These are phyloP conservation scores for Euryodendron excelsum DNA, from an alignment of 148 eudicot genomes.

Conservation along the genomic window DNA sequence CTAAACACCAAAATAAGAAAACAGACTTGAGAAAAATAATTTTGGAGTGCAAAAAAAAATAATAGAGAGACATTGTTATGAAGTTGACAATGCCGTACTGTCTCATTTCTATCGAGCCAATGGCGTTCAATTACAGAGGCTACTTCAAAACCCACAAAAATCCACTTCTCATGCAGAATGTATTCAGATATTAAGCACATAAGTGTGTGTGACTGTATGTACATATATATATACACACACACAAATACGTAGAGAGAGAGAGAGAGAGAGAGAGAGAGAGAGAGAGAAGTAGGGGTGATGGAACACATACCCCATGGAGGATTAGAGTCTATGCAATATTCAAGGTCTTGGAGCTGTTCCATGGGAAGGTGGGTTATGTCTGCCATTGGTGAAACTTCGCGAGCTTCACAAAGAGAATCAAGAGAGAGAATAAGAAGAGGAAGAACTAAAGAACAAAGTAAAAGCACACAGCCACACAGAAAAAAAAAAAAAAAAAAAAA, in stretches of 20 bases:
- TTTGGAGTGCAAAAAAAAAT: neutral
- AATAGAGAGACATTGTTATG: neutral
- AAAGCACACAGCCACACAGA: neutral
- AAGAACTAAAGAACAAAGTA: slow-evolving; percentile 27
- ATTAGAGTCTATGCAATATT: slow-evolving; percentile 97
- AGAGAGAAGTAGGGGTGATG: slow-evolving; percentile 5
- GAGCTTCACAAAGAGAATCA: slow-evolving; percentile 21
- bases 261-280: neutral
- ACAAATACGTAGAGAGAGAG: neutral
- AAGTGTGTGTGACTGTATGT: neutral
- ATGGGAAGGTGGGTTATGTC: slow-evolving; percentile 86
- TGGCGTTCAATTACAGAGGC: neutral
- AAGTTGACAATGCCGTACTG: neutral
- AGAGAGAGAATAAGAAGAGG: slow-evolving; percentile 13
- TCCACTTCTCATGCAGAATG: slow-evolving; percentile 14
- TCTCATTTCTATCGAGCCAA: neutral
- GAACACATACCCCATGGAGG: slow-evolving; percentile 85
- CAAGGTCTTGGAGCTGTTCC: slow-evolving; percentile 99
- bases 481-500: slow-evolving; percentile 4
- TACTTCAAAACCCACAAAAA: neutral
- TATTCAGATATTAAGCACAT: neutral
- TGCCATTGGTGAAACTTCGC: slow-evolving; percentile 56
- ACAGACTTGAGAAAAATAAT: neutral
- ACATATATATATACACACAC: neutral
- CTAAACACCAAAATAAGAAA: neutral